Percentiles rank a stretch among this genome's conserved stretches.
phyloP scores from a whole-genome alignment of 2,329 filamentous ascomycete genomes.

The Didymella segeticola region DNA sequence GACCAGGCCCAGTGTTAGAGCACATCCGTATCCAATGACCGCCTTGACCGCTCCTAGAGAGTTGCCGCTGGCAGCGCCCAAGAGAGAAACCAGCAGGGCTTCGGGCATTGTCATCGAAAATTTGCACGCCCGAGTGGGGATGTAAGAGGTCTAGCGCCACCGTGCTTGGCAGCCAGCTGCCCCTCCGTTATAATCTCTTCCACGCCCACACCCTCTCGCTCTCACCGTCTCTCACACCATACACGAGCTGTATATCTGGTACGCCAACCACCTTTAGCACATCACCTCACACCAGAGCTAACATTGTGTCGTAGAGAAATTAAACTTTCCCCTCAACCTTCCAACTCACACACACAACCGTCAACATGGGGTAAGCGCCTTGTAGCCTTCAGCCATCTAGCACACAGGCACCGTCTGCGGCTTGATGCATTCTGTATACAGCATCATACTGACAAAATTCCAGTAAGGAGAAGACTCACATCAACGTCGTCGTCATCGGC shows the following conservation, averaged over 20 bases:
- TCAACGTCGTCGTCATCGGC: conserved; percentile 97
- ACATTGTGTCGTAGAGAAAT: neutral
- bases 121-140: conserved; percentile 1
- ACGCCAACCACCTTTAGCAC: conserved; percentile 2
- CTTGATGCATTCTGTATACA: no score
- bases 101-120: neutral
- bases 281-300: conserved; percentile 9
- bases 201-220: neutral
- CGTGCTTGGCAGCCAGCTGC: conserved; percentile 8
- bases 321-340: conserved; percentile 33
- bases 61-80: neutral
- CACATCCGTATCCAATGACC: neutral
- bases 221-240: conserved; percentile 2
- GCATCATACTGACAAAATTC: conserved; percentile 43
- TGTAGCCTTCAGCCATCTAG: neutral
- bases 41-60: neutral
- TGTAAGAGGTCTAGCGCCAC: neutral
- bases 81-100: no score
- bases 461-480: conserved; percentile 95
- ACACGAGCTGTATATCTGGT: conserved; percentile 8
- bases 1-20: neutral
- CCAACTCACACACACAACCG: conserved; percentile 50
- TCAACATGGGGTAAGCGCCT: conserved; percentile 67
- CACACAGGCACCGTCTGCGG: no score
- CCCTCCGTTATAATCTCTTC: conserved; percentile 13